phyloP scores from a whole-genome alignment of 352 stramenopile species.

The Phytophthora pluvialis region DNA sequence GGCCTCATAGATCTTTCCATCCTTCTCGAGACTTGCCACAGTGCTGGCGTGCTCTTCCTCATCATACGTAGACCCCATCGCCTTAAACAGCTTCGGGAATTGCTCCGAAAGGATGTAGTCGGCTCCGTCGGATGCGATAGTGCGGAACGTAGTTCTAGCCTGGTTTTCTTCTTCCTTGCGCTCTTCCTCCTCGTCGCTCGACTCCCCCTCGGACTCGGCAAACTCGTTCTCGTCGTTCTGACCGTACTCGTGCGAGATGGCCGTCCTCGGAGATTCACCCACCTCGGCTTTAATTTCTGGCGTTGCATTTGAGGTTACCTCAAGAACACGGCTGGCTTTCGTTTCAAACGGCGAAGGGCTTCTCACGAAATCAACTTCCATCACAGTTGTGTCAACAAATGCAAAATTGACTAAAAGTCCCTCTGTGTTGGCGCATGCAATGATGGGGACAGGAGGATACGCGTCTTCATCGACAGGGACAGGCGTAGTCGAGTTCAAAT shows the following conservation, averaged over 20 bases:
- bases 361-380: slow-evolving; percentile 55
- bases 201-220: slow-evolving; percentile 51
- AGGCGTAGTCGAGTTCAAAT: slow-evolving; percentile 58
- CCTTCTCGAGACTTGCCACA: slow-evolving; percentile 45
- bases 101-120: slow-evolving; percentile 44
- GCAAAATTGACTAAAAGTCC: slow-evolving; percentile 71
- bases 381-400: slow-evolving; percentile 69
- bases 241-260: slow-evolving; percentile 47
- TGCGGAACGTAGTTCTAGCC: slow-evolving; percentile 48
- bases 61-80: slow-evolving; percentile 60
- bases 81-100: slow-evolving; percentile 69
- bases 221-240: slow-evolving; percentile 76
- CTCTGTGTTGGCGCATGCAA: slow-evolving; percentile 66
- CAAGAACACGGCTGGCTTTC: slow-evolving; percentile 19
- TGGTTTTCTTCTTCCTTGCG: slow-evolving; percentile 69
- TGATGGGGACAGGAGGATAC: slow-evolving; percentile 57
- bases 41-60: slow-evolving; percentile 57
- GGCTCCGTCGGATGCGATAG: slow-evolving; percentile 36
- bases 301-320: background rate
- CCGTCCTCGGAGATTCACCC: background rate
- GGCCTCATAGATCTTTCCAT: slow-evolving; percentile 56
- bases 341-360: slow-evolving; percentile 32
- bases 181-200: slow-evolving; percentile 70
- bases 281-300: slow-evolving; percentile 3
- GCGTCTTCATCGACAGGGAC: slow-evolving; percentile 59